Conservation (phyloP, 805 yeast species). For the Candida pini region DNA sequence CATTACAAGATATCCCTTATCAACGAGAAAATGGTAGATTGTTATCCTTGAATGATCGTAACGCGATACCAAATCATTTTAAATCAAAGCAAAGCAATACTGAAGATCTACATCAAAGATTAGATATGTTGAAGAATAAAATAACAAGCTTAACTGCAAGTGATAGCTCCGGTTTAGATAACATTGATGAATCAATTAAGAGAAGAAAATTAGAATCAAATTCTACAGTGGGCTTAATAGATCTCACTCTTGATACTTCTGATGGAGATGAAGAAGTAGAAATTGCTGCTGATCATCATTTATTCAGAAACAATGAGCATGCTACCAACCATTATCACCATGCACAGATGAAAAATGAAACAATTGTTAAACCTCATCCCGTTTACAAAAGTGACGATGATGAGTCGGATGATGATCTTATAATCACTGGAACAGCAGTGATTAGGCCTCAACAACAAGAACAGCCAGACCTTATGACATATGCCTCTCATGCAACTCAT, state of each 20-base stretch:
- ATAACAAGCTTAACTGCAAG: no score
- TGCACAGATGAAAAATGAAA: background rate
- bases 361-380: background rate
- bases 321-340: background rate
- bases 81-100: no score
- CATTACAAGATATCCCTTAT: no score
- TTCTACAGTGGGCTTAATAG: no score
- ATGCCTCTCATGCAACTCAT: no score
- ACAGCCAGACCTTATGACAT: background rate
- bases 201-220: background rate
- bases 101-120: no score
- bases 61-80: no score
- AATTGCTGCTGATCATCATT: background rate
- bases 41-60: no score
- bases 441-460: background rate
- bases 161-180: no score
- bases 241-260: background rate
- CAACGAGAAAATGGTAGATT: no score
- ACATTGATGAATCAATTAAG: background rate
- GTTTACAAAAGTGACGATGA: slow-evolving; percentile 5
- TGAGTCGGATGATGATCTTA: slow-evolving; percentile 4
- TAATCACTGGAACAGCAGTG: slow-evolving; percentile 1
- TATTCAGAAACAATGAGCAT: background rate
- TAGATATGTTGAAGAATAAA: no score
- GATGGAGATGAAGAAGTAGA: background rate